Conservation (phyloP, 2,329 filamentous ascomycete species). For the Fusarium brevicatenulatum region DNA sequence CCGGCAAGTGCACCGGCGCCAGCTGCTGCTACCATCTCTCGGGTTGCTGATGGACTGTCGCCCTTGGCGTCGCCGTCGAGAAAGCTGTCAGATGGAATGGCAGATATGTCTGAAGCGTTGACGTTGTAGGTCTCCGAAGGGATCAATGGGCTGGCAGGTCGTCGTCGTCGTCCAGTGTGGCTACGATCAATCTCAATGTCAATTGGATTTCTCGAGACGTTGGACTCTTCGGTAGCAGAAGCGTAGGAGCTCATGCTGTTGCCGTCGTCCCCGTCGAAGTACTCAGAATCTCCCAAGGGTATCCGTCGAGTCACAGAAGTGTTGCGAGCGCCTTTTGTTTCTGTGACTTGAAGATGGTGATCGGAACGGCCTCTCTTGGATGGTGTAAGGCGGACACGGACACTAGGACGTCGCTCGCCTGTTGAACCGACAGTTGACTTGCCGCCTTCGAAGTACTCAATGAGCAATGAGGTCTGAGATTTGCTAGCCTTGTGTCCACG, state of each 20-base stretch:
- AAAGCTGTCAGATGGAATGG: conserved; percentile 72
- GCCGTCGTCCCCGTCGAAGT: conserved; percentile 68
- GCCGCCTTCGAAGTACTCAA: conserved; percentile 92
- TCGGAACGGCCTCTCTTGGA: conserved; percentile 71
- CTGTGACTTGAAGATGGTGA: conserved; percentile 88
- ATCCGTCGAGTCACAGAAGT: conserved; percentile 67
- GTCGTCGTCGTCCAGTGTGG: conserved; percentile 59
- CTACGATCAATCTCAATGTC: conserved; percentile 86
- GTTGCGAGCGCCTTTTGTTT: conserved; percentile 78
- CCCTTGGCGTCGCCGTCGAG: conserved; percentile 62
- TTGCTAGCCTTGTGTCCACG: conserved; percentile 67
- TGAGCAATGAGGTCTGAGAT: conserved; percentile 90
- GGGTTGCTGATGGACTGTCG: conserved; percentile 54
- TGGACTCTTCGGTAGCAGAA: conserved; percentile 82
- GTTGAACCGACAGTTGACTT: conserved; percentile 65
- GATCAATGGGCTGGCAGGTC: conserved; percentile 74
- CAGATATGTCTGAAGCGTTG: conserved; percentile 85
- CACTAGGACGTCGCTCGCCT: conserved; percentile 79
- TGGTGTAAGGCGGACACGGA: conserved; percentile 82
- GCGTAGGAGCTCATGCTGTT: conserved; percentile 78
- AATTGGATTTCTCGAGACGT: conserved; percentile 78
- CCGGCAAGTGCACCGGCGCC: conserved; percentile 49
- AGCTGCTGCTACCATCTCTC: conserved; percentile 53
- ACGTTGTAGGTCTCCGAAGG: conserved; percentile 71
- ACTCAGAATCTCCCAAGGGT: conserved; percentile 58